phyloP scores from a whole-genome alignment of 495 filamentous ascomycete genomes.

The Penicillium paxilli region DNA sequence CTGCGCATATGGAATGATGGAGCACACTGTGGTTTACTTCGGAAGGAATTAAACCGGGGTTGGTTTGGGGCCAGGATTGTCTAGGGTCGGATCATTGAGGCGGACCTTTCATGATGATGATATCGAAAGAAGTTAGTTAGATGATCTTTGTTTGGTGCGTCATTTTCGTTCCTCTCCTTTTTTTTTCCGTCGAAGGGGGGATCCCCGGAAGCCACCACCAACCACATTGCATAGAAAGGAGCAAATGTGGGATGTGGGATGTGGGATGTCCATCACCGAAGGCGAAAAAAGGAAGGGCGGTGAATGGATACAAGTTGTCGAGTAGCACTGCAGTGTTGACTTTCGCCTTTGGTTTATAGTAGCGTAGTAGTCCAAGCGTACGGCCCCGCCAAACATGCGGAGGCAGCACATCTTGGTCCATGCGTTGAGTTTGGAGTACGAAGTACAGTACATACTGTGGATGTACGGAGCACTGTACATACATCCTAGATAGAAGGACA shows the following conservation, averaged over 20 bases:
- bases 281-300: slow-evolving; percentile 9
- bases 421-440: slow-evolving; percentile 1
- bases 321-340: slow-evolving; percentile 16
- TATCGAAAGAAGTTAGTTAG: not conserved
- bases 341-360: slow-evolving; percentile 2
- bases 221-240: not conserved
- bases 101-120: not conserved
- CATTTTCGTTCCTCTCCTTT: not conserved
- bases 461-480: not conserved
- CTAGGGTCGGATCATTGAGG: not conserved
- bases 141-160: not conserved
- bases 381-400: slow-evolving; percentile 12
- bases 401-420: slow-evolving; percentile 6
- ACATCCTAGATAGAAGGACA: too few relatives aligned
- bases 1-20: not conserved
- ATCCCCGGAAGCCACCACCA: not conserved
- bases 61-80: too few relatives aligned
- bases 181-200: not conserved
- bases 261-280: not conserved
- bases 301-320: slow-evolving; percentile 1
- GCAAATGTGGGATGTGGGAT: not conserved
- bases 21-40: not conserved
- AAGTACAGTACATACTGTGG: too few relatives aligned
- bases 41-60: not conserved
- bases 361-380: slow-evolving; percentile 17